A percentile compares a stretch with the other conserved stretches of the same genome.
phyloP scores from a whole-genome alignment of 352 stramenopile species.

The Phytophthora quininea region DNA sequence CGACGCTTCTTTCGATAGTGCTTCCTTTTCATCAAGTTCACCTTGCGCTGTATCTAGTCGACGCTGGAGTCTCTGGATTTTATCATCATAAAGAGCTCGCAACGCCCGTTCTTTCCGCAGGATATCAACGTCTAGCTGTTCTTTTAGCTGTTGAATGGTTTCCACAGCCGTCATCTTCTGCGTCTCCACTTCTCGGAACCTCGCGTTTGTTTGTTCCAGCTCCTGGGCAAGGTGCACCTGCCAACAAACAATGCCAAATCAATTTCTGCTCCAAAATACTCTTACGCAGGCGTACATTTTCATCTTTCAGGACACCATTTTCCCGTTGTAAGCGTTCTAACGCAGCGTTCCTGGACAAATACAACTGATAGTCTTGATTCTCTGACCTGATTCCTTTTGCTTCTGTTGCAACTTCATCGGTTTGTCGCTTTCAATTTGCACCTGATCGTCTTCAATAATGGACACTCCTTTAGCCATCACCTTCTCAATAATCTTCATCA shows the following conservation, averaged over 20 bases:
- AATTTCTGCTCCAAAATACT: not conserved
- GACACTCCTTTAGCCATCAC: constrained; percentile 37
- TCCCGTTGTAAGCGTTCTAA: constrained; percentile 52
- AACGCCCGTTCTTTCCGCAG: constrained; percentile 66
- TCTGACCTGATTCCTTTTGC: not conserved
- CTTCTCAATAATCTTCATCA: constrained; percentile 73
- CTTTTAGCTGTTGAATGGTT: constrained; percentile 40
- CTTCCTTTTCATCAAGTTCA: constrained; percentile 43
- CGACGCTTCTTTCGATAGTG: constrained; percentile 42
- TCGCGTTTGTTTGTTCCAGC: constrained; percentile 26
- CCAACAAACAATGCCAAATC: not conserved
- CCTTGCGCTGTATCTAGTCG: constrained; percentile 38
- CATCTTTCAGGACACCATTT: constrained; percentile 65
- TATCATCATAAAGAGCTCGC: constrained; percentile 57
- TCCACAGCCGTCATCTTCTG: constrained; percentile 41
- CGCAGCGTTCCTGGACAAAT: constrained; percentile 56
- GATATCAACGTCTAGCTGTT: constrained; percentile 54
- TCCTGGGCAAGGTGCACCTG: constrained; percentile 52
- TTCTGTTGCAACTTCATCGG: constrained; percentile 6
- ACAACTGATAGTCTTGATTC: constrained; percentile 33
- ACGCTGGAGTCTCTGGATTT: constrained; percentile 49
- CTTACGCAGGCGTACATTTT: constrained; percentile 42
- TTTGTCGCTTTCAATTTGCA: not conserved
- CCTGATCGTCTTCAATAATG: not conserved
- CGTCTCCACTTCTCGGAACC: constrained; percentile 25